Base-by-base conservation (phyloP, 208 protist species). In the Crithidia thermophila region DNA sequence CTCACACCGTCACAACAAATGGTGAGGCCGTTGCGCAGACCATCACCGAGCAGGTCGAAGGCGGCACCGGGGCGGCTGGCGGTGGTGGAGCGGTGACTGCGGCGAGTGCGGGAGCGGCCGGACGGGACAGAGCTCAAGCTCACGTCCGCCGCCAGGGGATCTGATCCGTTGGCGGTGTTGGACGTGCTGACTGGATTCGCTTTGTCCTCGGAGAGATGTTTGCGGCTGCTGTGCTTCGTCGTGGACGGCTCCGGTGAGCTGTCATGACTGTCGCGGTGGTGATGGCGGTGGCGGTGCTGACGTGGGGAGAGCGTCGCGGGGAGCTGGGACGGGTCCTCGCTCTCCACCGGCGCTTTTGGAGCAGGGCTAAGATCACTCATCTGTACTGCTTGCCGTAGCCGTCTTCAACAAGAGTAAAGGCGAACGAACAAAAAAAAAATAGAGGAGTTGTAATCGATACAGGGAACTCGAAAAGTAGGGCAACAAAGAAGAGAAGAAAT, bases 1-100 rank as follows among this genome's bases (percentile, higher is more conserved):
- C 60, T 87, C 13, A 84, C 62, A 31, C 72, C 74, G 51, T 87
- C 82, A 47, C 74, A 88, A 47, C 67, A 77, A 2, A 85, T 45
- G 56, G 71, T 75, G 11, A 84, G 47, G 4, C 28, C 58, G 21
- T 43, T 51, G 20, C 43, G 43, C 6, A 18, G 45, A 13, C 31
- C 58, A 13, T 64, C 58, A 7, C 58, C 58, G 21, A 64, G 25
- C 0, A 64, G 25, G 13, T 42, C 43, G 20, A 64, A 53, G 0
- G 58, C 58, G 25, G 58, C 58, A 1, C 31, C 58, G 21, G 27
- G n/a, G 18, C 58, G 58, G 21, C 31, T 39, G 2, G 18, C 28
- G 3, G 28, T 27, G 16, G 2, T 52, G 2, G 42, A 39, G 2
- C 58, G 58, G 6, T 43, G 58, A 21, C 58, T 64, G 58, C 58